Evolutionary conservation across 371 early-diverging fungal genomes (phyloP), one percentile per base, ranked within the genome.

Genomic region (Chytridium lagenaria): DNA sequence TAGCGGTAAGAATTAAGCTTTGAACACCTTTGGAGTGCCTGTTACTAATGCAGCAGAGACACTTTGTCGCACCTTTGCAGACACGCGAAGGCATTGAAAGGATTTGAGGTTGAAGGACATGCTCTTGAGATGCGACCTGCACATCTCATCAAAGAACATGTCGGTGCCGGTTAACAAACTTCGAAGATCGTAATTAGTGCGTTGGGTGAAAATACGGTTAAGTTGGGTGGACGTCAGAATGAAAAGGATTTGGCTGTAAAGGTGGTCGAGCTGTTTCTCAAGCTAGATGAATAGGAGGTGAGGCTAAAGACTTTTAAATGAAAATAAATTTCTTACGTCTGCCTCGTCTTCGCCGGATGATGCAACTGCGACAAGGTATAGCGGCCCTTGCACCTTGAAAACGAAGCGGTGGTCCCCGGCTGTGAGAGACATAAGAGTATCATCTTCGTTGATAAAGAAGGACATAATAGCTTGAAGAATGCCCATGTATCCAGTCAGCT

Each of bases 391-490:
- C 16, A 90, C 78, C 50, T 91, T 76, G 80, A 98, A 97, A 5
- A 95, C 95, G 81, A 96, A 89, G 64, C 84, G 89, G 75, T 93
- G 92, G 30, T 80, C 77, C 0, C 93, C 94, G 1, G 93, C 91
- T 61, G 10, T n/a, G 0, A 64, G 34, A 10, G 50, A 91, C 87
- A 88, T 82, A 63, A 95, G 85, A 1, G 91, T 82, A 76, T 97
- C 96, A 70, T 92, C 90, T 44, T 92, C 89, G 68, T 90, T 92
- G 64, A 87, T 85, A 79, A 94, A 93, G 73, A 93, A 92, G 12
- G 95, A 92, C 36, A 96, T 88, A 40, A 97, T 89, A 0, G 97
- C 95, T 74, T 97, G 97, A 36, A 95, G 89, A 0, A 95, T 91
- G 34, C 96, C 97, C 93, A 94, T 95, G 59, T 93, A 85, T 28